Base-by-base conservation (phyloP, 2,329 filamentous ascomycete genomes). In the Apiospora koreana region DNA sequence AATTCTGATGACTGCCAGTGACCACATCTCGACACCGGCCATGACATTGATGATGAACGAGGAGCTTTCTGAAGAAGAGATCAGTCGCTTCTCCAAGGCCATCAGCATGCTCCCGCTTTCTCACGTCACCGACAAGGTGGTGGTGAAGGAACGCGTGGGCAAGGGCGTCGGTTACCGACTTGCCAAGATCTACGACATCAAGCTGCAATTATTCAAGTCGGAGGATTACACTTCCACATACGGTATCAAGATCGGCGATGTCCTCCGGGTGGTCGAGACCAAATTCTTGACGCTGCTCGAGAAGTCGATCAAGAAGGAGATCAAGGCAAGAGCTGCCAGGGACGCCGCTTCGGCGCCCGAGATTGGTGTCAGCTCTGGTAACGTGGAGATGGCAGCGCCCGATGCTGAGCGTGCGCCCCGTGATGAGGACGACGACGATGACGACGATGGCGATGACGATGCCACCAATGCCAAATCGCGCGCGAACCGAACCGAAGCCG, bases 1-100 rank as follows among this genome's bases (percentile, higher is more conserved):
- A 87, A 98, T 99, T 76, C 89, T 99, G 74, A 99, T 99, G 96
- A 98, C 96, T 66, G 96, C 96, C 35, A 96, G 93, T 79, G 89
- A 91, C 68, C 89, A 92, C 64, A 98, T 98, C 73, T 93, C 94
- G 48, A 99, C 96, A 0, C 96, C 96, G 1, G 89, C 91, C 6
- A 97, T 97, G 94, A 96, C 93, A 0, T 85, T 98, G 23, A 87
- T 93, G 64, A 86, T 97, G 41, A 93, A 93, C 75, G 85, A 91
- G 28, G 92, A 94, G 76, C 83, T 97, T 45, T 86, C 90, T 1
- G 83, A 87, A 43, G 87, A 90, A 5, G 88, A 95, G 69, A 90
- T 89, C 10, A 90, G 94, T 76, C 88, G 87, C 65, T 98, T 99
- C 78, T 92, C 95, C 65, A 99, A 99, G 84, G 93, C 91, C 35